Base-by-base conservation (phyloP, 2,329 filamentous ascomycete genomes). In the Tolypocladium amazonense region DNA sequence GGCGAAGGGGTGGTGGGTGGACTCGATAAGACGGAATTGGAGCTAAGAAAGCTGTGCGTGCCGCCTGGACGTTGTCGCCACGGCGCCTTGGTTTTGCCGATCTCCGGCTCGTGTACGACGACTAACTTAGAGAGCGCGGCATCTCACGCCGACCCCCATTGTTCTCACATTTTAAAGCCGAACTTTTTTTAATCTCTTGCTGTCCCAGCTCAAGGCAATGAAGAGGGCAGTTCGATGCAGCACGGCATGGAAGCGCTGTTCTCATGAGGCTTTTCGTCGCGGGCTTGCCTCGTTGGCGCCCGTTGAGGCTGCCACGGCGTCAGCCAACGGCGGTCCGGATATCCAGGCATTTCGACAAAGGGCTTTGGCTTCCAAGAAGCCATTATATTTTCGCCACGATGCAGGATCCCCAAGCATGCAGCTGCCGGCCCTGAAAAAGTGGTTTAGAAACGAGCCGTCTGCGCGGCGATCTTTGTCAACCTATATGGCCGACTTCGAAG, bases 401-500 rank as follows among this genome's bases (percentile, higher is more conserved):
- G 67, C 69, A 8, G 66, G 69, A 2, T 81, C 81, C 56, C 63
- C 69, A 2, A 60, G 65, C 1, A 30, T 56, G 14, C 50, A 64
- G 33, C 67, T 87, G 1, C 83, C 84, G 0, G 85, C 85, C 1
- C 71, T 78, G 25, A 67, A 66, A 4, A 82, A 81, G 63, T 89
- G 88, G 88, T 89, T 90, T 65, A 60, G 61, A 38, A 54, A 61
- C 25, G 56, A 62, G 20, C 43, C 15, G 3, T 6, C 47, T 23
- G 43, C 30, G 27, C 33, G 35, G 8, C 38, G 56, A 14, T 33
- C 60, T 61, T 39, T 73, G 2, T 69, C 67, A 12, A 23, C 64
- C 1, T 65, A 74, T 58, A 66, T 78, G 39, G 60, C 62, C 3
- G 62, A 66, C 15, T 73, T 73, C 57, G 61, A 68, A 25, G 61